These are phyloP conservation scores for Xylariaceae sp. DNA, from an alignment of 2,329 filamentous ascomycete species.

Conservation along the genomic window DNA sequence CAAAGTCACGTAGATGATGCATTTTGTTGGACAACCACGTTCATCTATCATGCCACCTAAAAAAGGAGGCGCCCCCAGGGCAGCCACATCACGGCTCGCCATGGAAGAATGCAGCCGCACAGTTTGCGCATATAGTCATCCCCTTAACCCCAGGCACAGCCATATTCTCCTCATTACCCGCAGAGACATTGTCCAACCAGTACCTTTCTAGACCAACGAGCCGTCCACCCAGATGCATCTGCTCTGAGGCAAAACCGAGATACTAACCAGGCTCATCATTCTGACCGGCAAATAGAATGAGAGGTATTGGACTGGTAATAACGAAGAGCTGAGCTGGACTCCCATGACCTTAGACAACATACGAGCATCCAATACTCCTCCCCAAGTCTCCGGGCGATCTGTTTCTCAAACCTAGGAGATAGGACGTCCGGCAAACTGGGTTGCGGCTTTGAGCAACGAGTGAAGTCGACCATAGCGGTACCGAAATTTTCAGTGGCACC, in stretches of 20 bases:
- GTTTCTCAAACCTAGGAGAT: constrained; percentile 16
- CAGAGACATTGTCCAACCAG: constrained; percentile 34
- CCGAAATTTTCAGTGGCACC: constrained; percentile 3
- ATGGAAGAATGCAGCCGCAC: constrained; percentile 30
- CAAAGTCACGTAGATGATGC: background rate
- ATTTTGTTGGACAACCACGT: constrained; percentile 19
- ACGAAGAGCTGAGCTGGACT: constrained; percentile 7
- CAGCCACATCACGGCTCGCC: constrained; percentile 20
- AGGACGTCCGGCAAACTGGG: constrained; percentile 3
- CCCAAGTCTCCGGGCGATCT: background rate
- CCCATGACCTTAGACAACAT: constrained; percentile 16
- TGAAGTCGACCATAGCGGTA: constrained; percentile 5
- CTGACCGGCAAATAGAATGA: constrained; percentile 28
- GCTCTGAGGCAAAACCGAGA: constrained; percentile 24
- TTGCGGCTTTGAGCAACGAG: constrained; percentile 9
- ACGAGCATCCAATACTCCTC: constrained; percentile 14
- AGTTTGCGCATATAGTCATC: constrained; percentile 24
- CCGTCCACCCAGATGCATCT: constrained; percentile 27
- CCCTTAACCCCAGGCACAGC: constrained; percentile 26
- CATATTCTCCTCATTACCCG: constrained; percentile 23
- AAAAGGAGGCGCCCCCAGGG: constrained; percentile 26
- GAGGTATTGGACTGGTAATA: constrained; percentile 36
- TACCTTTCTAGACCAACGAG: constrained; percentile 29
- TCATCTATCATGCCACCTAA: constrained; percentile 26
- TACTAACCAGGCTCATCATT: constrained; percentile 38